phyloP scores from a whole-genome alignment of 805 yeast genomes.

The Kregervanrija pseudodelftensis region DNA sequence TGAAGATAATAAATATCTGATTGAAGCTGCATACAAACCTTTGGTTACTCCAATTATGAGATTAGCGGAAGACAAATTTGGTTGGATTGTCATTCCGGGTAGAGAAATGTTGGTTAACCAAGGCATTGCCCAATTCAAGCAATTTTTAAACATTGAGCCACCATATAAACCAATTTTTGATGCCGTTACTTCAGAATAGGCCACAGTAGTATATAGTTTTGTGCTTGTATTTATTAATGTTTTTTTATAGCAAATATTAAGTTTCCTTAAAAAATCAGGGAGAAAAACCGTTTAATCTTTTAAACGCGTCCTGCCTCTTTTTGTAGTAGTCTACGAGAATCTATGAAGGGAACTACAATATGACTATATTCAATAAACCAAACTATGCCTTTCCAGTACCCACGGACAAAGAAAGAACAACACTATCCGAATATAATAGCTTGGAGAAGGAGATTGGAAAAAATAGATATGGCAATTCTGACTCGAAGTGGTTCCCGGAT shows the following conservation, averaged over 20 bases:
- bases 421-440: no score
- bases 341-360: no score
- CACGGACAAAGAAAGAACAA: no score
- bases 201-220: background rate
- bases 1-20: conserved; percentile 43
- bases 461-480: no score
- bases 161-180: conserved; percentile 56
- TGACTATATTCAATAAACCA: no score
- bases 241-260: no score
- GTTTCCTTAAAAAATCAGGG: no score
- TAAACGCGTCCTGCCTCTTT: no score
- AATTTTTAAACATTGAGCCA: conserved; percentile 64
- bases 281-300: no score
- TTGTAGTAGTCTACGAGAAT: no score
- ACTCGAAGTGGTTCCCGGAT: conserved; percentile 14
- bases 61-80: conserved; percentile 51
- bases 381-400: no score
- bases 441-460: no score
- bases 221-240: background rate
- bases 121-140: conserved; percentile 79
- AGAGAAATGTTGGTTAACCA: conserved; percentile 88
- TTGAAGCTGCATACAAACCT: conserved; percentile 96
- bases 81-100: conserved; percentile 87
- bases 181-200: conserved; percentile 37
- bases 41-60: conserved; percentile 79